These are phyloP conservation scores for Nicotiana attenuata DNA, from an alignment of 257 asterid genomes.

Conservation along the genomic window DNA sequence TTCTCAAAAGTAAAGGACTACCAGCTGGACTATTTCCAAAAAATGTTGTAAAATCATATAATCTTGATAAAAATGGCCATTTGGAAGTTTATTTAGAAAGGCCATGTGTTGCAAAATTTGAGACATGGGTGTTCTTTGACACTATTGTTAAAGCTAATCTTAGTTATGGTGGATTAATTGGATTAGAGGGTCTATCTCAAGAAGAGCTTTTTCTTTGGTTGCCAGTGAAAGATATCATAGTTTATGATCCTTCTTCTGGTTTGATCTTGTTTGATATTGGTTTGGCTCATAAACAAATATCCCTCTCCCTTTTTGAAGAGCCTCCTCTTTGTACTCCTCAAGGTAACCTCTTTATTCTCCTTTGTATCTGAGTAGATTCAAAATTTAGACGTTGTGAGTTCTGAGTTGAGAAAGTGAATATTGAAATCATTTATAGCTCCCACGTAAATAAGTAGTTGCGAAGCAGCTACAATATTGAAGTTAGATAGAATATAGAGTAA, in stretches of 20 bases:
- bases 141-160: conserved; percentile 72
- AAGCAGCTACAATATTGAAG: too few species aligned
- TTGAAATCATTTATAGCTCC: too few species aligned
- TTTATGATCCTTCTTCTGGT: conserved; percentile 75
- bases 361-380: too few species aligned
- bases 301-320: conserved; percentile 80
- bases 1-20: conserved; percentile 64
- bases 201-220: conserved; percentile 89
- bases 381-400: too few species aligned
- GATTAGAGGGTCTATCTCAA: conserved; percentile 73
- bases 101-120: conserved; percentile 80
- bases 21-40: conserved; percentile 83
- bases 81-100: conserved; percentile 55
- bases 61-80: conserved; percentile 47
- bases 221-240: conserved; percentile 82
- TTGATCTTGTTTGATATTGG: conserved; percentile 75
- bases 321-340: conserved; percentile 74
- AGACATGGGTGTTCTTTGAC: conserved; percentile 62
- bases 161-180: conserved; percentile 71
- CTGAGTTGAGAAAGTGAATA: too few species aligned
- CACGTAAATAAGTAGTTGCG: too few species aligned
- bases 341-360: conserved; percentile 23
- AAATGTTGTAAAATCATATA: conserved; percentile 55
- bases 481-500: too few species aligned
- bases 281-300: conserved; percentile 71